A percentile compares a stretch with the other conserved stretches of the same genome.
Evolutionary conservation across 2,329 filamentous ascomycete genomes (phyloP).

Genomic region (Cercospora beticola): DNA sequence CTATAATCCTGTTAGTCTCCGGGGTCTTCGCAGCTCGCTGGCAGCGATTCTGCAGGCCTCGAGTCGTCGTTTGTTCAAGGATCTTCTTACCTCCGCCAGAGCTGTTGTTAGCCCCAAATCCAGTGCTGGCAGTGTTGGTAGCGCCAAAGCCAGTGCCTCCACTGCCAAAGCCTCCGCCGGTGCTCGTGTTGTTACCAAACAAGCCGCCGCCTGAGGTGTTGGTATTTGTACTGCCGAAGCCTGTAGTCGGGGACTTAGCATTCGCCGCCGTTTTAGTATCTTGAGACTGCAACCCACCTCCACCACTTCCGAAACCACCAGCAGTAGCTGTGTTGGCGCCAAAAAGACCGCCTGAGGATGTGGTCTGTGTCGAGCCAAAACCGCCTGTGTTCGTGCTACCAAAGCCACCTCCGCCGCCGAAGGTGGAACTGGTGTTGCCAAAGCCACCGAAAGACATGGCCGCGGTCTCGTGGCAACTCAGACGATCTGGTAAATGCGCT

Average conservation of each 20-base stretch:
- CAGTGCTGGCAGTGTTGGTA: constrained; percentile 31
- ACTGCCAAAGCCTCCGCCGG: constrained; percentile 28
- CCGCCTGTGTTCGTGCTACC: constrained; percentile 23
- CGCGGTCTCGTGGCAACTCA: not conserved
- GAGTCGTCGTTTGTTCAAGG: constrained; percentile 19
- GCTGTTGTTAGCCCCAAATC: constrained; percentile 42
- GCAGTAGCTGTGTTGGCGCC: constrained; percentile 33
- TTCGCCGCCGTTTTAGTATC: constrained; percentile 28
- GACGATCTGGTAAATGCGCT: constrained; percentile 21
- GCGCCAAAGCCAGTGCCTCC: constrained; percentile 31
- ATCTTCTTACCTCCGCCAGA: constrained; percentile 29
- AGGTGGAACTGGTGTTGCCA: constrained; percentile 24
- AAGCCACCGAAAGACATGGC: constrained; percentile 27
- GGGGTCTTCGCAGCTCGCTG: not conserved
- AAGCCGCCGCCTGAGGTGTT: constrained; percentile 36
- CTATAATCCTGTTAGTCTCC: constrained; percentile 33
- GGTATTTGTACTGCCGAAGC: constrained; percentile 29
- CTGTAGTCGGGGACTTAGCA: constrained; percentile 26
- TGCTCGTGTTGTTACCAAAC: constrained; percentile 32
- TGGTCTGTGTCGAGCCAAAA: constrained; percentile 27
- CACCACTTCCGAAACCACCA: constrained; percentile 28
- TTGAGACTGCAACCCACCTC: constrained; percentile 20
- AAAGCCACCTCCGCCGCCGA: constrained; percentile 28
- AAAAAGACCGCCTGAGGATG: constrained; percentile 28
- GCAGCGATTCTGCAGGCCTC: not conserved